phyloP scores from a whole-genome alignment of 2,329 filamentous ascomycete genomes.

The Pseudocercospora fuligena region DNA sequence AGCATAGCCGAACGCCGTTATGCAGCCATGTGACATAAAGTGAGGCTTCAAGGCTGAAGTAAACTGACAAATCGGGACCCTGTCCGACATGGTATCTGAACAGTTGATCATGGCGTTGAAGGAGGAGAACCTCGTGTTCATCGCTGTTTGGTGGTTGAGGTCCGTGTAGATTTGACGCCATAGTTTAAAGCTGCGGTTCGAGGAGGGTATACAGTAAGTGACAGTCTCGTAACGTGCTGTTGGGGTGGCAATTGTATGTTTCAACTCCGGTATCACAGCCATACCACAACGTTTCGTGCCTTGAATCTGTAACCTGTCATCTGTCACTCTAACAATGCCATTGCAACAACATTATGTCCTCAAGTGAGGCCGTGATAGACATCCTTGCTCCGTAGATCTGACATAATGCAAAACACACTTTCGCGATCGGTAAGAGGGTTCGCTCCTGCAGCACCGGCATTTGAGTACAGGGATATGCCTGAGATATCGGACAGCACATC shows the following conservation, averaged over 20 bases:
- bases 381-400: slow-evolving; percentile 4
- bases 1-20: neutral
- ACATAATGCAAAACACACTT: neutral
- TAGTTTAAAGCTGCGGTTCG: neutral
- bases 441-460: slow-evolving; percentile 8
- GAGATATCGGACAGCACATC: neutral
- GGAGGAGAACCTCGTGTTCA: neutral
- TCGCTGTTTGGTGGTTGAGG: neutral
- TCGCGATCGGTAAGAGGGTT: neutral
- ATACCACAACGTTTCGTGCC: neutral
- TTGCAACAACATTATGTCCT: neutral
- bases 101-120: neutral
- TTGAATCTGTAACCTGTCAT: neutral
- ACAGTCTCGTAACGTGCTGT: neutral
- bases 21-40: neutral
- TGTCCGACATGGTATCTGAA: neutral
- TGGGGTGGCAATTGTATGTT: neutral
- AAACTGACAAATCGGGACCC: neutral
- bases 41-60: neutral
- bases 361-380: neutral
- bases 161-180: neutral
- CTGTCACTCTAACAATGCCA: neutral
- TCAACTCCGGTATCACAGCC: neutral
- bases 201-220: neutral
- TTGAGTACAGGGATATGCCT: slow-evolving; percentile 5